Percentiles rank a stretch among this genome's conserved stretches.
Evolutionary conservation across 805 yeast species (phyloP).

Genomic region (Vanderwaltozyma verrucispora): DNA sequence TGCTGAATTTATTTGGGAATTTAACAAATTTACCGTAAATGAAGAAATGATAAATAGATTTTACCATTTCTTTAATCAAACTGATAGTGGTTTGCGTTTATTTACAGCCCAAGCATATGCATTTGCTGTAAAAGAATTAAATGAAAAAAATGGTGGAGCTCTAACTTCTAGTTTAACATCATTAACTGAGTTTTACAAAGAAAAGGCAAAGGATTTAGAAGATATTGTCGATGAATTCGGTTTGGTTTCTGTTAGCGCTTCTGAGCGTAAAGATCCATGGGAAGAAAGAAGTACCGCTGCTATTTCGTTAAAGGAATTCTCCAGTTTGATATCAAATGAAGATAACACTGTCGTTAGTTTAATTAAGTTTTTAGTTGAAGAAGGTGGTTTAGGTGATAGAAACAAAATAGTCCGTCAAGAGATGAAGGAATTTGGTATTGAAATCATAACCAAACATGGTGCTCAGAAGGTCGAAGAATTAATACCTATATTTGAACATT

Average conservation of each 20-base stretch:
- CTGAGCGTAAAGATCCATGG: conserved; percentile 67
- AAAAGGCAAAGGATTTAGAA: conserved; percentile 61
- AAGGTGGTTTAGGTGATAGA: conserved; percentile 63
- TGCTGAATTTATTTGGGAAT: conserved; percentile 81
- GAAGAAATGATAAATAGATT: conserved; percentile 33
- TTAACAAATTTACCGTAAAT: conserved; percentile 40
- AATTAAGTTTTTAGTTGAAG: conserved; percentile 53
- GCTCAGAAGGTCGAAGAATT: conserved; percentile 55
- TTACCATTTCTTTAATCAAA: conserved; percentile 41
- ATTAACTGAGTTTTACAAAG: conserved; percentile 46
- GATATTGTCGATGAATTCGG: conserved; percentile 75
- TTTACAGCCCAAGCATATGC: conserved; percentile 61
- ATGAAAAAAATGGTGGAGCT: conserved; percentile 18
- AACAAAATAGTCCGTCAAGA: conserved; percentile 67
- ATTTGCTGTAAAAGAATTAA: conserved; percentile 41
- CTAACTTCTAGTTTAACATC: conserved; percentile 31
- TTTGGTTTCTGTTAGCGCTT: conserved; percentile 50
- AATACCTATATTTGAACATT: conserved; percentile 70
- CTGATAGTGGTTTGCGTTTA: conserved; percentile 57
- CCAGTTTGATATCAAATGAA: conserved; percentile 34
- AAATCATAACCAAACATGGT: conserved; percentile 59
- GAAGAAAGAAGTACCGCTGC: conserved; percentile 80
- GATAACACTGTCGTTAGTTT: conserved; percentile 38
- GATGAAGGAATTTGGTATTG: conserved; percentile 82
- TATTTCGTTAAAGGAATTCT: conserved; percentile 45